A percentile compares a stretch with the other conserved stretches of the same genome.
Conservation (phyloP, 176 grass and related monocot genomes). For the Juncus inflexus region DNA sequence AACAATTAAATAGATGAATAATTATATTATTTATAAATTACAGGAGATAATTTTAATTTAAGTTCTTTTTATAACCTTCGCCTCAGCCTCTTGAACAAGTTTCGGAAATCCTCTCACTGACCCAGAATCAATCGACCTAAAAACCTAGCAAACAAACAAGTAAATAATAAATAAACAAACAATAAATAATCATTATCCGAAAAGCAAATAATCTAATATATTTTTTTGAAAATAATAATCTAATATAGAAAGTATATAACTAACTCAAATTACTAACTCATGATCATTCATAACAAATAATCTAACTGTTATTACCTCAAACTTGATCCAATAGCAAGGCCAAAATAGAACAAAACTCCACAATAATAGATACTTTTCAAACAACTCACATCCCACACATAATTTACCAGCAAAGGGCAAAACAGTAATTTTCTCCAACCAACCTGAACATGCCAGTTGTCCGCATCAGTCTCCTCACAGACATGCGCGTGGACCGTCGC, state of each 20-base stretch:
- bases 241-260: too few species aligned
- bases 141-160: slow-evolving; percentile 39
- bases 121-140: slow-evolving; percentile 62
- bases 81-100: slow-evolving; percentile 50
- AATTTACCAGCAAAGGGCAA: neutral
- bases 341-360: too few species aligned
- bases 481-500: slow-evolving; percentile 25
- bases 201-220: too few species aligned
- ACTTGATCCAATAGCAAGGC: too few species aligned
- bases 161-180: neutral
- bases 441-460: slow-evolving; percentile 65
- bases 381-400: neutral
- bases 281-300: too few species aligned
- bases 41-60: neutral
- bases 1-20: neutral
- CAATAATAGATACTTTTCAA: too few species aligned
- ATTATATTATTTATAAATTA: too few species aligned
- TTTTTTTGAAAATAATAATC: too few species aligned
- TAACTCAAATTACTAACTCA: too few species aligned
- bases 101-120: slow-evolving; percentile 64
- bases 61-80: slow-evolving; percentile 31
- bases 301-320: too few species aligned
- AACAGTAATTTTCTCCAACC: neutral
- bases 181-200: neutral
- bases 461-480: slow-evolving; percentile 40